These are phyloP conservation scores for Phytophthora gonapodyides DNA, from an alignment of 352 stramenopile species.

Conservation along the genomic window DNA sequence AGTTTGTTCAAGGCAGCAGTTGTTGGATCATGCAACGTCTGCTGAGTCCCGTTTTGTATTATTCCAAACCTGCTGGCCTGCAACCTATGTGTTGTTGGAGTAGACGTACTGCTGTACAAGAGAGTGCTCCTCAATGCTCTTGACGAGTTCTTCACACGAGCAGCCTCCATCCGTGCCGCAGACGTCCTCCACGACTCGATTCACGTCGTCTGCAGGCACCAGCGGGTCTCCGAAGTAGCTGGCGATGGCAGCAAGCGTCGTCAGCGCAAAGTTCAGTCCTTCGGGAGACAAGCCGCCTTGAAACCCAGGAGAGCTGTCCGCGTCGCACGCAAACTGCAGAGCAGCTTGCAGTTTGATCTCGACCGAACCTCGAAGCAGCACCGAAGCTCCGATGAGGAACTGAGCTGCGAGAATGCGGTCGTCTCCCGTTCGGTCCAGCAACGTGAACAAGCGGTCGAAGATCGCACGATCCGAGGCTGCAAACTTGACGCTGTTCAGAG, in stretches of 20 bases:
- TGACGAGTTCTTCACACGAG: slow-evolving; percentile 30
- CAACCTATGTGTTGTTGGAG: slow-evolving; percentile 4
- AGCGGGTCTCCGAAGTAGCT: slow-evolving; percentile 65
- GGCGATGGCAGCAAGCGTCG: slow-evolving; percentile 45
- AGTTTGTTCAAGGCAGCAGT: too few species aligned
- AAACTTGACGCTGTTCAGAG: slow-evolving; percentile 51
- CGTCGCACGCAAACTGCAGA: slow-evolving; percentile 31
- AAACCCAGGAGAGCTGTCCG: slow-evolving; percentile 1
- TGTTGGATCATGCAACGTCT: too few species aligned
- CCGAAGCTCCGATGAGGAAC: slow-evolving; percentile 49
- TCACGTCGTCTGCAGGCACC: slow-evolving; percentile 39
- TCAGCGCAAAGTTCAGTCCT: slow-evolving; percentile 50
- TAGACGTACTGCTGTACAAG: slow-evolving; percentile 51
- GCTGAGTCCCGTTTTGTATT: too few species aligned
- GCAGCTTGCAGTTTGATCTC: slow-evolving; percentile 44
- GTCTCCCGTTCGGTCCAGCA: slow-evolving; percentile 66
- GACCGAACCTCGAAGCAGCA: slow-evolving; percentile 52
- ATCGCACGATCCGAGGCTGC: slow-evolving; percentile 50
- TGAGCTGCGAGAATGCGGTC: slow-evolving; percentile 47
- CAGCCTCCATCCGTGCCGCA: slow-evolving; percentile 4
- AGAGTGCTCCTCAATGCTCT: slow-evolving; percentile 40
- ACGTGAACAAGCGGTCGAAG: slow-evolving; percentile 59
- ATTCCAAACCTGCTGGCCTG: too few species aligned
- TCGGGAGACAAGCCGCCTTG: slow-evolving; percentile 21
- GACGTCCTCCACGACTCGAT: slow-evolving; percentile 25